phyloP scores from a whole-genome alignment of 257 asterid species.

The Coffea eugenioides region DNA sequence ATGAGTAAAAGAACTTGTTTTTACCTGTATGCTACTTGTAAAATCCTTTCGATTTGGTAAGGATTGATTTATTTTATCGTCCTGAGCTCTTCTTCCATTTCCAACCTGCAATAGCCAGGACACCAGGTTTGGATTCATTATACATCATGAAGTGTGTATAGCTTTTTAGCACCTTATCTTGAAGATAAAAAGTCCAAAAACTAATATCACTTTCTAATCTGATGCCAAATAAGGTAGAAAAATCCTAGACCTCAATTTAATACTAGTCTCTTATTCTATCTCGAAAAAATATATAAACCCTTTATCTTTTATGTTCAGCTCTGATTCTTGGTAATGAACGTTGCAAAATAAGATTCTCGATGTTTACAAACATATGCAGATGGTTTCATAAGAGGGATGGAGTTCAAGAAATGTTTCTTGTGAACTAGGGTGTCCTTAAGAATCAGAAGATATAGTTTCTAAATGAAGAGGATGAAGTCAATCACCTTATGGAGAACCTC shows the following conservation, averaged over 20 bases:
- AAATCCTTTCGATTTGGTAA: constrained; percentile 22
- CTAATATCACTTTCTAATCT: neutral
- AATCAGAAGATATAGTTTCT: neutral
- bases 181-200: neutral
- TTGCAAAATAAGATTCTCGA: neutral
- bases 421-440: neutral
- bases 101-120: constrained; percentile 33
- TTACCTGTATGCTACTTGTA: constrained; percentile 28
- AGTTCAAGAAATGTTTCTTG: neutral
- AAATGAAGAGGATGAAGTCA: neutral
- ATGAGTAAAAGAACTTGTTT: neutral
- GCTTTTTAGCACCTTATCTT: neutral
- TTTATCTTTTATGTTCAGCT: neutral
- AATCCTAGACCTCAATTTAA: neutral
- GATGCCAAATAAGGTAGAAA: neutral
- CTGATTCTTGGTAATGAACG: neutral
- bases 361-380: neutral
- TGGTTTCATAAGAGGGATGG: neutral
- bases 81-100: constrained; percentile 29
- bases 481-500: constrained; percentile 54
- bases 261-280: neutral
- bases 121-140: neutral
- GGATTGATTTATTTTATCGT: constrained; percentile 17
- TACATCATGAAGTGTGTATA: neutral
- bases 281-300: neutral